Base-by-base conservation (phyloP, 208 protist species). In the Histomonas meleagridis region DNA sequence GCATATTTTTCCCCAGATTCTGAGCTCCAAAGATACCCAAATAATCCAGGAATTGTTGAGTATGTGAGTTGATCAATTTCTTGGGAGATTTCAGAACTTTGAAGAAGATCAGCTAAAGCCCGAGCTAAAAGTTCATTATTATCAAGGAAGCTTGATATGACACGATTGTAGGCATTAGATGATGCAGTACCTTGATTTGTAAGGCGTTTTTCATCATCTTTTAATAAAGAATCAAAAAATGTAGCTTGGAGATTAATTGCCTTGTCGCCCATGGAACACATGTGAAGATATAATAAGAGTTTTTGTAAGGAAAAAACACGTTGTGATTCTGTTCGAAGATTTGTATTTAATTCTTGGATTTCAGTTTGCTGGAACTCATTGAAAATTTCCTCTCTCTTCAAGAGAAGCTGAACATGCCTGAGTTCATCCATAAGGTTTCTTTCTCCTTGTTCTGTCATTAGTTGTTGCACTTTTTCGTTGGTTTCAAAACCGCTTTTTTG, bases 321-420 rank as follows among this genome's bases (percentile, higher is more conserved):
- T 81, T 81, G 70, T 81, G 70, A 81, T n/a, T 81, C 70, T 28
- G 26, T 51, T n/a, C 70, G 26, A 4, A 81, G 35, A 43, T 32
- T 46, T 51, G 23, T 10, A 23, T 81, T 81, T n/a, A 81, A 28
- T 81, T 81, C 70, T 51, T 81, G 26, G n/a, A 81, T 81, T 81
- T 81, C 70, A 35, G 48, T 18, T 3, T 9, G 12, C n/a, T 81
- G 70, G n/a, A 81, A 81, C 48, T 81, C 70, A 23, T 38, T 46
- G n/a, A 81, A 81, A 81, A 81, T 81, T n/a, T 81, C 70, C 51
- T 81, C 70, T 7, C 70, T 35, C n/a, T 81, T 81, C 16, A 81
- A 43, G 1, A 81, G 40, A 43, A 81, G 70, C n/a, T 81, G 70
- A 9, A 81, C 70, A n/a, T 81, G 70, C 3, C 70, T 3, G 9